A percentile compares a stretch with the other conserved stretches of the same genome.
Conservation (phyloP, 805 yeast genomes). For the Ogataea neopini region DNA sequence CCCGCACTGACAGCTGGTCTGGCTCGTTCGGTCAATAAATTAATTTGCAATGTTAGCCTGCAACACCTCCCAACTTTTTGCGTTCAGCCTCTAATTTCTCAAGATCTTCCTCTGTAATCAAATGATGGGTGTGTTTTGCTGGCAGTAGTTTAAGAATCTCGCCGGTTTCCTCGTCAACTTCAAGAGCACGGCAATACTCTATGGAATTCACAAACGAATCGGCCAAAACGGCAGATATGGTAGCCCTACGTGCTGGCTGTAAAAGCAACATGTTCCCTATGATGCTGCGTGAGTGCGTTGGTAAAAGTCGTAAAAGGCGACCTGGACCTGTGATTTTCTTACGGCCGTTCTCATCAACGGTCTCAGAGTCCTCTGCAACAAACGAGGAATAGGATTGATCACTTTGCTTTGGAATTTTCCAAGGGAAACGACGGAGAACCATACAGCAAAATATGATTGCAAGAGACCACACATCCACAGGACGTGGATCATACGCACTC, state of each 20-base stretch:
- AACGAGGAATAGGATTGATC: constrained; percentile 79
- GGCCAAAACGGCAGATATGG: constrained; percentile 54
- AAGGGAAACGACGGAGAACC: constrained; percentile 84
- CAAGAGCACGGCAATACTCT: constrained; percentile 48
- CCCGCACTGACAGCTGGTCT: too few relatives aligned
- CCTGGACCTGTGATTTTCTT: constrained; percentile 57
- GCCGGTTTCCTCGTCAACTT: constrained; percentile 22
- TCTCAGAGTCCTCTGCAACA: constrained; percentile 32
- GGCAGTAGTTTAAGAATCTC: constrained; percentile 18
- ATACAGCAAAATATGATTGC: constrained; percentile 93
- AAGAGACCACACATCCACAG: constrained; percentile 89
- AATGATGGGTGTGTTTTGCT: constrained; percentile 55
- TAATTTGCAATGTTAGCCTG: not conserved
- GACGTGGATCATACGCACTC: constrained; percentile 74
- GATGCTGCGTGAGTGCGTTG: constrained; percentile 60
- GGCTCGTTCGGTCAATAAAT: not conserved
- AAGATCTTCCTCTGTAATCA: constrained; percentile 67
- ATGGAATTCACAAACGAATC: constrained; percentile 63
- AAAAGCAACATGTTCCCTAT: constrained; percentile 66
- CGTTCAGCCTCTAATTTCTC: constrained; percentile 40
- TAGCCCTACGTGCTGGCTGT: constrained; percentile 56
- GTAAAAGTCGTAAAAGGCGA: constrained; percentile 69
- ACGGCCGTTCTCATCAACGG: constrained; percentile 29
- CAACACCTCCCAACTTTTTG: constrained; percentile 28
- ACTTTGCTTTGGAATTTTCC: constrained; percentile 84